phyloP scores from a whole-genome alignment of 2,329 filamentous ascomycete species.

The Cladophialophora psammophila region DNA sequence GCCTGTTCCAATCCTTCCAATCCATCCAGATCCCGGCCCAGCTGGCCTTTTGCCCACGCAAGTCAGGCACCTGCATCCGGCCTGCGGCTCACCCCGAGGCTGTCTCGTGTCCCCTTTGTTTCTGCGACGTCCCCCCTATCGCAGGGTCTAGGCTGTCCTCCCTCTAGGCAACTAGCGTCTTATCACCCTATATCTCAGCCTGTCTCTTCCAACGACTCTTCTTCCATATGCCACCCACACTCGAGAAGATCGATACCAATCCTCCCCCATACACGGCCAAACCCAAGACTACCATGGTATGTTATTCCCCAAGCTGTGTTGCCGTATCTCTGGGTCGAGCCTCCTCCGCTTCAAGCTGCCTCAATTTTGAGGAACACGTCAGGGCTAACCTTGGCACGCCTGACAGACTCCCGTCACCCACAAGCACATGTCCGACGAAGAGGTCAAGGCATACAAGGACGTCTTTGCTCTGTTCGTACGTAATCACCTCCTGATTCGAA shows the following conservation, averaged over 20 bases:
- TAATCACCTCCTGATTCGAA: constrained; percentile 2
- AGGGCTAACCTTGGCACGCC: constrained; percentile 18
- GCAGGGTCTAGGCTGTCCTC: background rate
- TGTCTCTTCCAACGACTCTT: constrained; percentile 4
- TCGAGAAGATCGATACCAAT: constrained; percentile 33
- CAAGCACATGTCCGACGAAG: constrained; percentile 38
- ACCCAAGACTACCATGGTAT: constrained; percentile 32
- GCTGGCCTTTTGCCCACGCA: constrained; percentile 11
- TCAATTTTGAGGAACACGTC: background rate
- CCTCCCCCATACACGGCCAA: constrained; percentile 14
- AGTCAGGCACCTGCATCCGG: constrained; percentile 4
- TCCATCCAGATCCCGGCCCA: constrained; percentile 7
- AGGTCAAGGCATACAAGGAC: constrained; percentile 42
- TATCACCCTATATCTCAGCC: constrained; percentile 24
- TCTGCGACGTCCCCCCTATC: background rate
- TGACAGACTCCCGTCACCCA: constrained; percentile 31
- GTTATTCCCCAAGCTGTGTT: background rate
- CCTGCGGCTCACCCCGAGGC: background rate
- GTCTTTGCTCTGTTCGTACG: constrained; percentile 46
- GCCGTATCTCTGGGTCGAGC: background rate
- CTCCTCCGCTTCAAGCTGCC: background rate
- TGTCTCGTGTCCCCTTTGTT: constrained; percentile 10
- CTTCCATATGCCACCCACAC: constrained; percentile 28
- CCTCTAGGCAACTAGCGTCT: background rate
- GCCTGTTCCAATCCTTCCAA: constrained; percentile 8